These are phyloP conservation scores for Isochrysis galbana DNA, from an alignment of 78 protist genomes.

Conservation along the genomic window DNA sequence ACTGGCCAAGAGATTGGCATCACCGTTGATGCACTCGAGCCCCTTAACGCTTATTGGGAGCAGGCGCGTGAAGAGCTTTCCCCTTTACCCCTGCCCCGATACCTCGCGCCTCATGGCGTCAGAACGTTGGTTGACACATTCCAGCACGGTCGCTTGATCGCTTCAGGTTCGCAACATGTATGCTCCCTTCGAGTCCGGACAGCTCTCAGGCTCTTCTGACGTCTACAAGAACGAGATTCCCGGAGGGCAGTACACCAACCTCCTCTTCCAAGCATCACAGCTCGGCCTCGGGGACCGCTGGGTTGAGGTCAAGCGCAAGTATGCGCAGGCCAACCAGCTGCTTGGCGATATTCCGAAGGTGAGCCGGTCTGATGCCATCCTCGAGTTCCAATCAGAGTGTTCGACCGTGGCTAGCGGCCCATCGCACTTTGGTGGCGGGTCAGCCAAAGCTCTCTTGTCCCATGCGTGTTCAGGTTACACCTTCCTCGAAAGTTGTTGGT, in stretches of 20 bases:
- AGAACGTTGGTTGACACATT: too few species aligned
- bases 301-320: conserved; percentile 56
- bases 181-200: conserved; percentile 28
- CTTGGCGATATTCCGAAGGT: conserved; percentile 85
- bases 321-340: conserved; percentile 69
- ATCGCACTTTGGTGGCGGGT: too few species aligned
- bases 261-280: conserved; percentile 63
- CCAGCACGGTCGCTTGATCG: too few species aligned
- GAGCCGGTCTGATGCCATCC: too few species aligned
- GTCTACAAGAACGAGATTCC: conserved; percentile 89
- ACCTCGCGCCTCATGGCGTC: too few species aligned
- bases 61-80: too few species aligned
- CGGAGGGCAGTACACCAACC: conserved; percentile 91
- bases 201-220: conserved; percentile 42
- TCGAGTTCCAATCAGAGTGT: too few species aligned
- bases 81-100: too few species aligned
- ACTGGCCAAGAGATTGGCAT: background rate
- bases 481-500: conserved; percentile 76
- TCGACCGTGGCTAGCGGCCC: too few species aligned
- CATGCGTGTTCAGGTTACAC: conserved; percentile 55
- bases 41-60: conserved; percentile 64
- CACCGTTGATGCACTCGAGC: background rate
- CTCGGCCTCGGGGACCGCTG: conserved; percentile 75
- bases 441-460: too few species aligned
- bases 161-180: conserved; percentile 25